phyloP scores from a whole-genome alignment of 305 asterid species.

The Fraxinus greggii region DNA sequence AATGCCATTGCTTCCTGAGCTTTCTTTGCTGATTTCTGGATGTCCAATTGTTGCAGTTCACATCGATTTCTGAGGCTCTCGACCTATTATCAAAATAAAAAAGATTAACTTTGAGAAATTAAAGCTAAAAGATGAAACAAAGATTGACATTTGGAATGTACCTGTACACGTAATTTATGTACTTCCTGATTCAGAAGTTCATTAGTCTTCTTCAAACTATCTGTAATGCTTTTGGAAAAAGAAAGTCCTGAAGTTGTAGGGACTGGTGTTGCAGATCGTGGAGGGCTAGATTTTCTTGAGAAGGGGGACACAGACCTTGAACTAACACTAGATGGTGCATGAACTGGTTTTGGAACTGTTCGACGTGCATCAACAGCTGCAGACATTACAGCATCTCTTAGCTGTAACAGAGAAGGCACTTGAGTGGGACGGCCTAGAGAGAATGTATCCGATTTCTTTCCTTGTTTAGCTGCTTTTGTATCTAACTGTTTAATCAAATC shows the following conservation, averaged over 20 bases:
- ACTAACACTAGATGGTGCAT: slow-evolving; percentile 58
- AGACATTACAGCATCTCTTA: slow-evolving; percentile 64
- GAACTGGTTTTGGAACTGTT: slow-evolving; percentile 63
- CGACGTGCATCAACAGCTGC: slow-evolving; percentile 54
- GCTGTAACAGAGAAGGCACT: slow-evolving; percentile 59
- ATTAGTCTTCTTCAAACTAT: slow-evolving; percentile 80
- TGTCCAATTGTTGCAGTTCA: slow-evolving; percentile 71
- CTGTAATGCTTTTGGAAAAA: slow-evolving; percentile 70
- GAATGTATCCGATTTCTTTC: slow-evolving; percentile 70
- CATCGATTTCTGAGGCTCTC: slow-evolving; percentile 68
- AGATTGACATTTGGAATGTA: slow-evolving; percentile 22
- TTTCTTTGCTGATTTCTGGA: slow-evolving; percentile 65
- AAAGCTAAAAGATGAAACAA: slow-evolving; percentile 1
- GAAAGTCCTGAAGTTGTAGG: slow-evolving; percentile 91
- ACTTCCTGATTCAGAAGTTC: slow-evolving; percentile 86
- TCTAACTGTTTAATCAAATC: slow-evolving; percentile 87
- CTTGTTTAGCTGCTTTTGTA: slow-evolving; percentile 89
- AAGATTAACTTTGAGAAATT: not conserved
- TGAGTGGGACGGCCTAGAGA: slow-evolving; percentile 76
- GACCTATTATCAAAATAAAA: slow-evolving; percentile 35
- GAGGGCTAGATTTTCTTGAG: slow-evolving; percentile 88
- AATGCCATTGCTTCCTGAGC: slow-evolving; percentile 77
- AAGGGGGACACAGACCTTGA: slow-evolving; percentile 93
- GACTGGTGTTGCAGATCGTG: slow-evolving; percentile 86
- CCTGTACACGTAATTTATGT: slow-evolving; percentile 81